phyloP scores from a whole-genome alignment of 331 rosid species.

The Quercus phellos region DNA sequence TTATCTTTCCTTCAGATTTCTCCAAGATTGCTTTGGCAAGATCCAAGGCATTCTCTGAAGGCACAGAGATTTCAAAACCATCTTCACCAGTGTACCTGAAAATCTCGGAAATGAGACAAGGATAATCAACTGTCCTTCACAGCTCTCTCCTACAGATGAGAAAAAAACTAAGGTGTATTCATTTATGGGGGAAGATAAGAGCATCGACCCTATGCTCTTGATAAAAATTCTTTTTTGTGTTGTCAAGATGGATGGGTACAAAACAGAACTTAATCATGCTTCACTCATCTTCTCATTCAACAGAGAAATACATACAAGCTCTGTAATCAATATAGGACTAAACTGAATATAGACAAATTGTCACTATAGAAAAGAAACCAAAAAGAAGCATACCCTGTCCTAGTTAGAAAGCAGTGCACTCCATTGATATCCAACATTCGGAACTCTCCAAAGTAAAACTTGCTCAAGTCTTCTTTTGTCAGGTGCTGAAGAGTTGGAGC shows the following conservation, averaged over 20 bases:
- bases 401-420: slow-evolving; percentile 70
- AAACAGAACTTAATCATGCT: background rate
- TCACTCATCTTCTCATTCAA: background rate
- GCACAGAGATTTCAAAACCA: slow-evolving; percentile 97
- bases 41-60: slow-evolving; percentile 75
- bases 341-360: background rate
- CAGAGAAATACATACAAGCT: background rate
- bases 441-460: slow-evolving; percentile 81
- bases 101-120: background rate
- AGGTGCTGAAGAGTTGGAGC: slow-evolving; percentile 88
- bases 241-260: background rate
- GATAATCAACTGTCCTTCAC: slow-evolving; percentile 2
- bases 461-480: slow-evolving; percentile 88
- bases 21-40: slow-evolving; percentile 95
- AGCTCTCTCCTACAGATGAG: background rate
- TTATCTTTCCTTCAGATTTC: slow-evolving; percentile 82
- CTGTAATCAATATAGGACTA: background rate
- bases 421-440: slow-evolving; percentile 81
- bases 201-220: background rate
- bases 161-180: background rate
- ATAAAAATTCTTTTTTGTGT: background rate
- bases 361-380: background rate
- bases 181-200: background rate
- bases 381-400: slow-evolving; percentile 81
- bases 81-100: slow-evolving; percentile 97